A percentile compares a stretch with the other conserved stretches of the same genome.
Conservation (phyloP, 495 filamentous ascomycete species). For the Neurospora intermedia region DNA sequence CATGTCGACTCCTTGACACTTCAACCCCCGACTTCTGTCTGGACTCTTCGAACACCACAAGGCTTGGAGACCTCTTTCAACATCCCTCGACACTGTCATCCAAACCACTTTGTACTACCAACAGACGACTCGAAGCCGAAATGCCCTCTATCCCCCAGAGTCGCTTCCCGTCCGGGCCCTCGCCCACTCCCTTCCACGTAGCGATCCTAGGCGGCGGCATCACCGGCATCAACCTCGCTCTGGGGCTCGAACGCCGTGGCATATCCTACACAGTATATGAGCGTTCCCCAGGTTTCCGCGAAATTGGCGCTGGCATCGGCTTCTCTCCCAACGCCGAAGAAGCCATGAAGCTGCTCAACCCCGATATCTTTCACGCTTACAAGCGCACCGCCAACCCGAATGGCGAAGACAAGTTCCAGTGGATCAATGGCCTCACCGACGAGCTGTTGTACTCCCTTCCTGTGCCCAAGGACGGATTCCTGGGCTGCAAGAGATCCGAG, state of each 20-base stretch:
- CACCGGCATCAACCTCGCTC: slow-evolving; percentile 45
- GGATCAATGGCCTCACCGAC: slow-evolving; percentile 27
- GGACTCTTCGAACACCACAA: not conserved
- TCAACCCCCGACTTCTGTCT: not conserved
- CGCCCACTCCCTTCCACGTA: slow-evolving; percentile 20
- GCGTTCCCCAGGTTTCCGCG: slow-evolving; percentile 37
- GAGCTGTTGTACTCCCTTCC: slow-evolving; percentile 22
- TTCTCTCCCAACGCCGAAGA: slow-evolving; percentile 49
- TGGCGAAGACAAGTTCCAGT: slow-evolving; percentile 33
- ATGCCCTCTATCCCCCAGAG: slow-evolving; percentile 1
- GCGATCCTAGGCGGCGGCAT: slow-evolving; percentile 55
- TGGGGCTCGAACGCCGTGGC: slow-evolving; percentile 41
- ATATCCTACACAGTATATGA: slow-evolving; percentile 46
- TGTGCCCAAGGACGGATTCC: slow-evolving; percentile 32
- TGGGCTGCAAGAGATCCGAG: slow-evolving; percentile 29
- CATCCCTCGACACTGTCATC: not conserved
- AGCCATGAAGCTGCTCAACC: slow-evolving; percentile 41
- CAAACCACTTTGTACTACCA: not conserved
- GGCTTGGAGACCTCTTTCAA: not conserved
- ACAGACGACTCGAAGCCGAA: not conserved
- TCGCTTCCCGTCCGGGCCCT: slow-evolving; percentile 13
- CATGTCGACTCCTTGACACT: not conserved
- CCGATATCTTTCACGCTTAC: slow-evolving; percentile 20
- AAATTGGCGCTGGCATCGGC: slow-evolving; percentile 50
- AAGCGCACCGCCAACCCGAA: slow-evolving; percentile 30